Conservation (phyloP, 2,329 filamentous ascomycete genomes). For the Stemphylium beticola region DNA sequence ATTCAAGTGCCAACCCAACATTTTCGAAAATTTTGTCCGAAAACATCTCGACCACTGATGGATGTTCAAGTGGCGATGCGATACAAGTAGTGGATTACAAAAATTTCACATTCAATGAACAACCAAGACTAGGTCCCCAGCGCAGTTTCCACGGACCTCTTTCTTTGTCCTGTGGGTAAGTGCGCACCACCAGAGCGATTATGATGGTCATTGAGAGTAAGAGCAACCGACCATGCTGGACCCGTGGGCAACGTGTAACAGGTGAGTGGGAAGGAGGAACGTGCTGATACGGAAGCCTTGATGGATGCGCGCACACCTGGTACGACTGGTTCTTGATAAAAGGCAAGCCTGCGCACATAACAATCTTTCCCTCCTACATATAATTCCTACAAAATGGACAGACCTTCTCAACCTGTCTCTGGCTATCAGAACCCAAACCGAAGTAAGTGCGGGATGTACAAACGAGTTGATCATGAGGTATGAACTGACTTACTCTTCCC, state of each 20-base stretch:
- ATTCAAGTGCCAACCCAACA: neutral
- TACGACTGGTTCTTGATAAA: neutral
- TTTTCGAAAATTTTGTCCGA: neutral
- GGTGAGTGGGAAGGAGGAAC: neutral
- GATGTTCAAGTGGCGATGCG: neutral
- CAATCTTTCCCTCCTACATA: no score
- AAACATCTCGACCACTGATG: neutral
- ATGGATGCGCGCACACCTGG: neutral
- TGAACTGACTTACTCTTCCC: no score
- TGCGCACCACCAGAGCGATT: neutral
- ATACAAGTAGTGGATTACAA: neutral
- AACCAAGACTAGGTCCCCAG: neutral
- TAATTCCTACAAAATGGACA: neutral
- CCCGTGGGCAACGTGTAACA: neutral
- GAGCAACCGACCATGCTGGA: neutral
- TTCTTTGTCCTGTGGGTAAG: neutral
- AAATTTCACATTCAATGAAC: neutral
- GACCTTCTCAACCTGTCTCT: neutral
- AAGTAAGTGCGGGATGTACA: neutral
- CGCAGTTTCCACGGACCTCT: neutral
- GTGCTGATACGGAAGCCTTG: neutral
- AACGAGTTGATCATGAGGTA: no score
- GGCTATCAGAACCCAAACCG: neutral
- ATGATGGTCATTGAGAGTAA: neutral
- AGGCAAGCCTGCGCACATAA: no score